Conservation (phyloP, 2,329 filamentous ascomycete species). For the Gremmenia infestans region DNA sequence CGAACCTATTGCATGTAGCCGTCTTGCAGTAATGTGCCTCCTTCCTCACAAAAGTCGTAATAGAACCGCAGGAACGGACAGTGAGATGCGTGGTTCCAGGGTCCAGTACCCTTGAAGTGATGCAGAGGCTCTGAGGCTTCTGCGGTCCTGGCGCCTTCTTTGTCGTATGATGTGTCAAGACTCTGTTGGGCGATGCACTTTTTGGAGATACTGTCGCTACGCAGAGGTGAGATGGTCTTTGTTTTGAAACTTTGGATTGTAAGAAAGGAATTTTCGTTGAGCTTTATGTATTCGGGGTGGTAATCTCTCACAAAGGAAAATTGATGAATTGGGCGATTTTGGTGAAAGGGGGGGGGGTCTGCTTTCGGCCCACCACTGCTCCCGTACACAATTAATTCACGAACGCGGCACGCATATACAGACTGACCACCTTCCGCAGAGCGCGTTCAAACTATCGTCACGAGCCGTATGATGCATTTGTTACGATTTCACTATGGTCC, state of each 20-base stretch:
- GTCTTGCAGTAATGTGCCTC: conserved; percentile 27
- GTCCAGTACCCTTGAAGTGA: conserved; percentile 21
- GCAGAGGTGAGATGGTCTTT: conserved; percentile 24
- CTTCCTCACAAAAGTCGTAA: conserved; percentile 23
- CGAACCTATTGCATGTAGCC: conserved; percentile 34
- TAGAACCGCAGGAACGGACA: conserved; percentile 25
- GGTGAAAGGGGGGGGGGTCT: conserved; percentile 17
- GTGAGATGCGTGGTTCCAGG: conserved; percentile 25
- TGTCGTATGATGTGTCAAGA: conserved; percentile 24
- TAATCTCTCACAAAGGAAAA: conserved; percentile 16
- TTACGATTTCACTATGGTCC: not conserved
- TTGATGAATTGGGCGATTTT: conserved; percentile 23
- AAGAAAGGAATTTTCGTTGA: conserved; percentile 25
- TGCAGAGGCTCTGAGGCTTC: conserved; percentile 22
- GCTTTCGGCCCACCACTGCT: conserved; percentile 30
- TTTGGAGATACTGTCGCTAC: conserved; percentile 5
- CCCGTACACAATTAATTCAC: conserved; percentile 16
- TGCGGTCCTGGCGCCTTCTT: conserved; percentile 20
- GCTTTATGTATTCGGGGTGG: conserved; percentile 30
- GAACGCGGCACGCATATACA: conserved; percentile 1
- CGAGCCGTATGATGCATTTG: too few species aligned
- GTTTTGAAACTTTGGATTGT: conserved; percentile 19
- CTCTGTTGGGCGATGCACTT: conserved; percentile 17
- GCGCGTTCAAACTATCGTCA: conserved; percentile 1
- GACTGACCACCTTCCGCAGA: not conserved